Evolutionary conservation across 306 rosid species (phyloP), one percentile per base, ranked within the genome.

Genomic region (Corylus avellana): DNA sequence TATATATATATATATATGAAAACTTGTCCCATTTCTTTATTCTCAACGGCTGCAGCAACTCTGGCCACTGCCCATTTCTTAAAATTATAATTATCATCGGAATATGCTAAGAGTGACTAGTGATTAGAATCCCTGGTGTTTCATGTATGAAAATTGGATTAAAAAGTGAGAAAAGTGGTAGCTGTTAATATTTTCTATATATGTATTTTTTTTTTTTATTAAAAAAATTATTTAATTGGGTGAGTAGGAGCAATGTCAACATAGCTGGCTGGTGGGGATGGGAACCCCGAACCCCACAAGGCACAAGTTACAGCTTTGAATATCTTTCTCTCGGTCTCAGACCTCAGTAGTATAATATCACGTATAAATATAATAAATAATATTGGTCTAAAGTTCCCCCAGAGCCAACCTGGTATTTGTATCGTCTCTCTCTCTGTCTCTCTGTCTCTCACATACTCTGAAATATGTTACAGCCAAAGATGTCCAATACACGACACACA

Each of bases 251-350:
- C 88, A 86, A 92, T 84, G 96, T 92, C 98, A 90, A 92, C 91
- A 85, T 92, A 89, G 97, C 98, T 94, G 96, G 97, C 91, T 85
- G 90, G 89, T 88, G 91, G 91, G 89, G 92, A 83, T 86, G 56
- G 77, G 88, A 84, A 87, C 97, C 95, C 92, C 88, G 88, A 90
- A 82, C 4, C 0, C 1, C 35, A 32, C 35, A 32, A 32, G 35
- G 2, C 2, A 29, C 32, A 29, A 78, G 72, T 79, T 79, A 76
- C 89, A 64, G 73, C 89, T 86, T 83, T 77, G 90, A 81, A 87
- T 88, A 81, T 75, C 84, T 76, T 77, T 81, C 70, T 82, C 80
- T 82, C 76, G 27, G 25, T 22, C 25, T 22, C 25, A 32, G 48
- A 42, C 46, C 17, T 67, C 10, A n/a, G 9, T 20, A 0, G 13